Percentiles rank a stretch among this genome's conserved stretches.
Evolutionary conservation across 2,329 filamentous ascomycete genomes (phyloP).

Genomic region (Lojkania enalia): DNA sequence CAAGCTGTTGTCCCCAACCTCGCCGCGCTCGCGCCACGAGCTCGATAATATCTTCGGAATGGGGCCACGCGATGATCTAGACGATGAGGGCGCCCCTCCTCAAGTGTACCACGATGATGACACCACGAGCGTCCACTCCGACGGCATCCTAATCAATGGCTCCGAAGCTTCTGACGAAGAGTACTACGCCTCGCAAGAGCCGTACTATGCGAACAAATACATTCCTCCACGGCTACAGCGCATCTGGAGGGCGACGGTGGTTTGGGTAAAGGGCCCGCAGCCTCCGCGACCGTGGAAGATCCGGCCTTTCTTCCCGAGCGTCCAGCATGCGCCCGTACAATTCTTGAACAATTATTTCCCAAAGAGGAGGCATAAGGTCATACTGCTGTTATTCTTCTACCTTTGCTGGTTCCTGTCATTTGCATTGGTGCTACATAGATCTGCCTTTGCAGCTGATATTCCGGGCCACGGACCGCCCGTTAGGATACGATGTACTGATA

Average conservation of each 20-base stretch:
- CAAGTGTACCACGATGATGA: conserved; percentile 40
- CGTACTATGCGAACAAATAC: conserved; percentile 32
- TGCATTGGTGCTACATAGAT: conserved; percentile 67
- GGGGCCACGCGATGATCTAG: conserved; percentile 22
- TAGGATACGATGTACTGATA: conserved; percentile 66
- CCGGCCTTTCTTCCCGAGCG: conserved; percentile 60
- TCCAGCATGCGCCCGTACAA: conserved; percentile 69
- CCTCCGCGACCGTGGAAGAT: conserved; percentile 55
- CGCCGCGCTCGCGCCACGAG: conserved; percentile 40
- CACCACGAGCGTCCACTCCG: conserved; percentile 21
- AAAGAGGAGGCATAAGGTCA: conserved; percentile 60
- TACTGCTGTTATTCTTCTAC: conserved; percentile 63
- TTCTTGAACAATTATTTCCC: conserved; percentile 67
- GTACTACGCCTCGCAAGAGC: conserved; percentile 25
- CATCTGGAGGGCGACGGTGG: conserved; percentile 45
- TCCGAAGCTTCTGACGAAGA: conserved; percentile 41
- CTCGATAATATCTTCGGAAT: conserved; percentile 32
- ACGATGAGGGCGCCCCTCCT: conserved; percentile 33
- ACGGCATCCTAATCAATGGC: conserved; percentile 24
- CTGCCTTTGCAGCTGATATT: conserved; percentile 63
- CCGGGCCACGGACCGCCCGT: conserved; percentile 68
- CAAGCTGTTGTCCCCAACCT: too few species aligned
- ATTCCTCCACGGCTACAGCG: conserved; percentile 59
- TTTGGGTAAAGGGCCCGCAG: conserved; percentile 54
- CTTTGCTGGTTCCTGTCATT: conserved; percentile 72